phyloP scores from a whole-genome alignment of 305 asterid species.

The Caryopteris hybrid region DNA sequence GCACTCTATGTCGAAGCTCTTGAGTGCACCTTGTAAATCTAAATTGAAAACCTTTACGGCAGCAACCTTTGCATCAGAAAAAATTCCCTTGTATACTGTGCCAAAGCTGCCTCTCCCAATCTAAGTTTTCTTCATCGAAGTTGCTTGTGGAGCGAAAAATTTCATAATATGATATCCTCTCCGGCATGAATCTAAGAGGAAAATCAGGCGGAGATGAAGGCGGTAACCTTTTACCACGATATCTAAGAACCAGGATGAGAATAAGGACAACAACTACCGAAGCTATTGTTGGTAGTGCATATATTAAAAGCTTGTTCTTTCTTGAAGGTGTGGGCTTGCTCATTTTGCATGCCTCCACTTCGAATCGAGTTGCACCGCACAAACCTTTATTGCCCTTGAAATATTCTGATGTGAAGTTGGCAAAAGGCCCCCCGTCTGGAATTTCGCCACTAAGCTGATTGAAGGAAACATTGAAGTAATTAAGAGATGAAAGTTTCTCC shows the following conservation, averaged over 20 bases:
- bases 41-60: slow-evolving; percentile 2
- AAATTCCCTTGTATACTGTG: background rate
- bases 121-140: background rate
- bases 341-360: background rate
- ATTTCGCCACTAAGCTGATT: slow-evolving; percentile 2
- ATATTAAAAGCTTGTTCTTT: background rate
- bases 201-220: background rate
- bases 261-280: background rate
- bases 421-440: background rate
- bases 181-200: background rate
- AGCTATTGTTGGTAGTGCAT: background rate
- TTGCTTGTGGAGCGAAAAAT: background rate
- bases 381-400: background rate
- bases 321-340: background rate
- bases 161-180: slow-evolving; percentile 2
- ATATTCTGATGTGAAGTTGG: background rate
- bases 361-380: background rate
- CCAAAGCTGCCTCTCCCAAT: slow-evolving; percentile 14
- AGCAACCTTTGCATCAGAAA: background rate
- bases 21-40: background rate
- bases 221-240: background rate
- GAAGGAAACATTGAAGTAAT: background rate
- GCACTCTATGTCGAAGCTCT: slow-evolving; percentile 6
- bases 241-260: background rate
- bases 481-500: background rate